These are phyloP conservation scores for Stagonosporopsis rhizophila DNA, from an alignment of 2,329 filamentous ascomycete genomes.

Conservation along the genomic window DNA sequence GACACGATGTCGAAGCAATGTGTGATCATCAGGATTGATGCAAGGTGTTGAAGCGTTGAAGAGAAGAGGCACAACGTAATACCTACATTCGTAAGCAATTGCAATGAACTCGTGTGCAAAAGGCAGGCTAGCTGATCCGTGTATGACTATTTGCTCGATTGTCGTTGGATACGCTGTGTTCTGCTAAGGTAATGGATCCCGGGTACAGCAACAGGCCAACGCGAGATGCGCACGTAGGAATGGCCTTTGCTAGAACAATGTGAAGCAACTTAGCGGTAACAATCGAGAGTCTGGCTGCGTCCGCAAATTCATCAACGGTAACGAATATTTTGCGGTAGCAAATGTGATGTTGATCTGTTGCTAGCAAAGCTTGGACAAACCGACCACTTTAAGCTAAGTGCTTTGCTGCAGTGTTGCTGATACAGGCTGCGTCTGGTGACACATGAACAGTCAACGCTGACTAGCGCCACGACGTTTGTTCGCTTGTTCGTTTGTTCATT, in stretches of 20 bases:
- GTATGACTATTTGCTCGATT: not conserved
- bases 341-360: not conserved
- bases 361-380: not conserved
- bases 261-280: not conserved
- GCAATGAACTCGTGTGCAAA: not conserved
- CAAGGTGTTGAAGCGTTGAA: constrained; percentile 32
- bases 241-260: not conserved
- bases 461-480: not conserved
- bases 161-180: constrained; percentile 7
- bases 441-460: not conserved
- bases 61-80: not conserved
- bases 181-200: constrained; percentile 4
- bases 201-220: constrained; percentile 1
- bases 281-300: not conserved
- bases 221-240: not conserved
- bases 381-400: not conserved
- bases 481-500: not conserved
- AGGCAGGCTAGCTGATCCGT: not conserved
- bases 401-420: not conserved
- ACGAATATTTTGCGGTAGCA: not conserved
- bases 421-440: not conserved
- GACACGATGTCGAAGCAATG: constrained; percentile 47
- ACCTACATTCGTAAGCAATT: constrained; percentile 1
- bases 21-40: constrained; percentile 42
- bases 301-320: not conserved